These are phyloP conservation scores for Exophiala viscosa DNA, from an alignment of 2,329 filamentous ascomycete genomes.

Conservation along the genomic window DNA sequence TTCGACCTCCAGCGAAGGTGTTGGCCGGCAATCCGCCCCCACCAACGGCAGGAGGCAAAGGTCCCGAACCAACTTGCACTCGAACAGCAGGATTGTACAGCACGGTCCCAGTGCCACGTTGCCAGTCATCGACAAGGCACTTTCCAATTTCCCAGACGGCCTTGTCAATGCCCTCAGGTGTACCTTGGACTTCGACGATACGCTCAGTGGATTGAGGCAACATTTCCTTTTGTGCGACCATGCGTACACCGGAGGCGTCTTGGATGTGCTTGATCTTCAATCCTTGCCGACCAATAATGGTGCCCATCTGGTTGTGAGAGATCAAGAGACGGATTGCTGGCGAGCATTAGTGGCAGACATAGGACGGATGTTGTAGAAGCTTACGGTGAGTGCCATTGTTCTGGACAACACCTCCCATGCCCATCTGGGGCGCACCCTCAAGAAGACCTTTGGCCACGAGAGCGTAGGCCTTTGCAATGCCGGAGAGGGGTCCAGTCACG, in stretches of 20 bases:
- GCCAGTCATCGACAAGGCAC: slow-evolving; percentile 95
- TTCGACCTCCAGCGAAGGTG: slow-evolving; percentile 55
- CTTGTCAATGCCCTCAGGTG: slow-evolving; percentile 89
- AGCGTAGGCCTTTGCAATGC: slow-evolving; percentile 86
- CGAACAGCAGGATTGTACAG: slow-evolving; percentile 95
- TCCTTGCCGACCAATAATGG: slow-evolving; percentile 93
- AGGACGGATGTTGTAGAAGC: slow-evolving; percentile 36
- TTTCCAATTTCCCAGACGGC: slow-evolving; percentile 99
- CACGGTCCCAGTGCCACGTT: slow-evolving; percentile 92
- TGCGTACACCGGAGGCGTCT: slow-evolving; percentile 91
- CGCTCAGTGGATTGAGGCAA: slow-evolving; percentile 97
- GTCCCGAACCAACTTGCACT: slow-evolving; percentile 63
- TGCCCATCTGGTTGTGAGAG: slow-evolving; percentile 99
- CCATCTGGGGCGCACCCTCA: slow-evolving; percentile 89
- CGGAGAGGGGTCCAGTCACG: slow-evolving; percentile 83
- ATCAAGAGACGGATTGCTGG: slow-evolving; percentile 94
- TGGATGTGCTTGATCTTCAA: slow-evolving; percentile 99
- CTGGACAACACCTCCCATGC: slow-evolving; percentile 87
- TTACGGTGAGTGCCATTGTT: slow-evolving; percentile 92
- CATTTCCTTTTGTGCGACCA: slow-evolving; percentile 99
- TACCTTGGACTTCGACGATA: slow-evolving; percentile 94
- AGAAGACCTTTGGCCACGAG: slow-evolving; percentile 88
- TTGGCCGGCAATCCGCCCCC: slow-evolving; percentile 37
- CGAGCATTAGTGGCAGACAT: slow-evolving; percentile 22
- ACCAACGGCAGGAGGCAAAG: slow-evolving; percentile 49